These are phyloP conservation scores for Phellopilus nigrolimitatus DNA, from an alignment of 1,284 basidiomycete genomes.

Conservation along the genomic window DNA sequence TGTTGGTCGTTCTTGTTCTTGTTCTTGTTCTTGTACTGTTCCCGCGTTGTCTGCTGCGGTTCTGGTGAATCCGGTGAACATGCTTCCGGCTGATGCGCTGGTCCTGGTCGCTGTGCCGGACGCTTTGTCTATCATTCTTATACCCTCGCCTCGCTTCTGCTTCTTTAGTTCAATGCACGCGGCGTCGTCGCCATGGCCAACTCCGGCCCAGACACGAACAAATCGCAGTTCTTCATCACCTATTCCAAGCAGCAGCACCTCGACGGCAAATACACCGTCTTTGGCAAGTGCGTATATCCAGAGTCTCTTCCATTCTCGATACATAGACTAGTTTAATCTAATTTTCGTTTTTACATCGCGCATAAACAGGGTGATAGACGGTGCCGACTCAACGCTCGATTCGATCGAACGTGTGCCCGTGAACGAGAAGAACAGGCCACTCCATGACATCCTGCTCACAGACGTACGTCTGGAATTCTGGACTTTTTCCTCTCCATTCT, in stretches of 20 bases:
- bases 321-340: too few relatives aligned
- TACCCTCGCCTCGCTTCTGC: slow-evolving; percentile 4
- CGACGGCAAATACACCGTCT: slow-evolving; percentile 92
- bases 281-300: slow-evolving; percentile 51
- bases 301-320: neutral
- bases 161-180: slow-evolving; percentile 84
- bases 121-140: neutral
- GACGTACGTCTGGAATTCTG: slow-evolving; percentile 27
- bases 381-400: slow-evolving; percentile 84
- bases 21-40: slow-evolving; percentile 8
- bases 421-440: slow-evolving; percentile 84
- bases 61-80: neutral
- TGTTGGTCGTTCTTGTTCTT: slow-evolving; percentile 20
- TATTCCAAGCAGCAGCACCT: slow-evolving; percentile 90
- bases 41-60: neutral
- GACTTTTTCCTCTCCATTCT: neutral
- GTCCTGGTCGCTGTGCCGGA: neutral
- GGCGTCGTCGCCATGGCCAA: slow-evolving; percentile 98
- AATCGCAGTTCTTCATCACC: slow-evolving; percentile 93
- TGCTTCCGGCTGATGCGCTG: neutral
- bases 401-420: slow-evolving; percentile 89
- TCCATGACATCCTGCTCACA: slow-evolving; percentile 78
- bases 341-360: neutral
- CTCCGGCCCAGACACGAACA: slow-evolving; percentile 89
- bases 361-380: slow-evolving; percentile 75